Base-by-base conservation (phyloP, 1,139 yeast species). In the Suhomyces kunorum region DNA sequence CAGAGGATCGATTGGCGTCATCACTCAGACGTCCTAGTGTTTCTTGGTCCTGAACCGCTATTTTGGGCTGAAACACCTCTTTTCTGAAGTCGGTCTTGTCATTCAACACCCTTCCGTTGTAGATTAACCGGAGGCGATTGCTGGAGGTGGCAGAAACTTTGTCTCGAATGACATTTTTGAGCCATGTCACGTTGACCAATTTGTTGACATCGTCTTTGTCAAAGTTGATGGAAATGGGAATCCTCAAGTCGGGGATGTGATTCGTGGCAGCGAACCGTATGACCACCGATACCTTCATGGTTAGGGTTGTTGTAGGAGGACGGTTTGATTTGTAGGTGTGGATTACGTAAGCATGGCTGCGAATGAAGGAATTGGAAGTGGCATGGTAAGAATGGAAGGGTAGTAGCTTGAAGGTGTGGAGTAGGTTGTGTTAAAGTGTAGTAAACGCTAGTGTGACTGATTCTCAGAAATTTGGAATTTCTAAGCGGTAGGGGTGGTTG, bases 51-150 rank as follows among this genome's bases (percentile, higher is more conserved):
- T 36, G 23, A 7, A n/a, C 17, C 13, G 42, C 15, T 31, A 51
- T 33, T 34, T 57, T 51, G 4, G 69, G 67, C 58, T 49, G 65
- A 53, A 64, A 64, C 36, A 81, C 63, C 32, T 81, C 87, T 22
- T 59, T 61, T 30, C 66, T 66, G 48, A 85, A 74, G 54, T 81
- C 74, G 1, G 85, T 77, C 24, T 71, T 67, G 41, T 80, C 83
- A 44, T 77, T 77, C 41, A 88, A 63, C 8, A 88, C 83, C 38
- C 81, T 70, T 9, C 97, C 96, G 45, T 79, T 80, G 54, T 83
- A 79, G 28, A 89, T 84, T 48, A 89, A 75, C 48, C 88, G 71
- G 38, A 89, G 67, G 48, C 95, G 65, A 42, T 78, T 71, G 33
- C 67, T 71, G 30, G 48, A 39, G 40, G 68, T 59, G 18, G 49